A percentile compares a stretch with the other conserved stretches of the same genome.
These are phyloP conservation scores for Fusarium sp. DNA, from an alignment of 2,329 filamentous ascomycete species.

Conservation along the genomic window DNA sequence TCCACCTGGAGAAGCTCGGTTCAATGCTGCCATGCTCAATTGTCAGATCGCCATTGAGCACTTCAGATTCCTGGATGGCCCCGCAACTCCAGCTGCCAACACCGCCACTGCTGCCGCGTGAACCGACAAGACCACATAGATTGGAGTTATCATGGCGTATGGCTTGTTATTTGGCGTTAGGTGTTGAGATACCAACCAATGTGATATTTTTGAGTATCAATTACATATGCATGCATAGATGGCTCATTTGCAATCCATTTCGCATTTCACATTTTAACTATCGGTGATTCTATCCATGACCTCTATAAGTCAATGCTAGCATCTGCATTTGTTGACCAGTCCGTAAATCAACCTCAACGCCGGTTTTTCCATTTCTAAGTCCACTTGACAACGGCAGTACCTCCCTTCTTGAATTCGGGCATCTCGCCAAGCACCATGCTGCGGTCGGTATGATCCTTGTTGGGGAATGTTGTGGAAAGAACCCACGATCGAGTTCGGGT, in stretches of 20 bases:
- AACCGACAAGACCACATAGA: not conserved
- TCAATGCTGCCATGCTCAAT: conserved; percentile 90
- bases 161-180: conserved; percentile 34
- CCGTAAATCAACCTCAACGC: conserved; percentile 30
- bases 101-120: conserved; percentile 12
- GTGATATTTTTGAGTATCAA: conserved; percentile 23
- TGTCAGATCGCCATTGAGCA: conserved; percentile 85
- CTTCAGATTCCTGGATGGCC: conserved; percentile 74
- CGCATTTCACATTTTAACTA: not conserved
- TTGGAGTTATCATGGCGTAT: not conserved
- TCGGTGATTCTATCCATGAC: conserved; percentile 12
- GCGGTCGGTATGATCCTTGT: conserved; percentile 79
- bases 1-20: conserved; percentile 88
- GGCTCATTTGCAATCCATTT: not conserved
- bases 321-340: not conserved
- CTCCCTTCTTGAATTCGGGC: conserved; percentile 71
- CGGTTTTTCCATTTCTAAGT: conserved; percentile 31
- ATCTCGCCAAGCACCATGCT: conserved; percentile 65
- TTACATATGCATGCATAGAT: not conserved
- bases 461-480: conserved; percentile 83
- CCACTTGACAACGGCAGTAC: conserved; percentile 71
- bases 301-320: conserved; percentile 22
- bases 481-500: conserved; percentile 71
- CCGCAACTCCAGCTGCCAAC: conserved; percentile 33
- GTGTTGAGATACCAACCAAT: conserved; percentile 41